Evolutionary conservation across 768 basidiomycete genomes (phyloP), one percentile per base, ranked within the genome.

Genomic region (Tephrocybe rancida): DNA sequence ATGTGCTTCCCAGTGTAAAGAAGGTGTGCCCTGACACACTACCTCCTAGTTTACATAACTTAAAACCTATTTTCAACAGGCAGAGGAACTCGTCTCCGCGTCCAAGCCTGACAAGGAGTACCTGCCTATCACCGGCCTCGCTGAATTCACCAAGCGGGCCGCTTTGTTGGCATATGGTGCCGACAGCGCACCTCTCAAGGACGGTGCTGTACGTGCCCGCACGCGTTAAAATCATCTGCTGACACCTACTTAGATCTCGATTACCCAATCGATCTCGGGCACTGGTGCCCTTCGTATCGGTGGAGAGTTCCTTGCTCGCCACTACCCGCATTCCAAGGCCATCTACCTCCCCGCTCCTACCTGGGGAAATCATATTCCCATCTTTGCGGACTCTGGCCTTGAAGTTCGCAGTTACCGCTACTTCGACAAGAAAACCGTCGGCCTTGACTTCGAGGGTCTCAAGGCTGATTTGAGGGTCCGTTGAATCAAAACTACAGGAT

Each of bases 211-310:
- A 64, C 48, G 90, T 82, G 43, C 35, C 25, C 54, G 18, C 24
- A 14, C 46, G 43, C 41, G 30, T 32, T 42, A 54, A 50, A 44
- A 46, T 50, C 52, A 38, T 30, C 18, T 46, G 6, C 53, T 63
- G 54, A 61, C 44, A 26, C 35, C 18, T 49, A 44, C 52, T 42
- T 49, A 95, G 90, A 79, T 95, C 64, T 84, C 92, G 22, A 80
- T 90, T 48, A 89, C 93, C 10, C 97, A 99, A 71, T 88, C 95
- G 50, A 95, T 98, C 70, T 98, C 96, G 25, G 97, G 97, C 13
- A 99, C 97, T 11, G 97, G 97, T 62, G 97, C 97, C 41, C 89
- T 98, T 59, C 85, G 97, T 63, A 92, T 98, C 69, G 97, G 95
- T 45, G 94, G 87, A 58, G 88, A 88, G 26, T 98, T 99, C 81